Percentiles rank a stretch among this genome's conserved stretches.
Evolutionary conservation across 805 yeast genomes (phyloP).

Genomic region (Kuraishia capsulata): DNA sequence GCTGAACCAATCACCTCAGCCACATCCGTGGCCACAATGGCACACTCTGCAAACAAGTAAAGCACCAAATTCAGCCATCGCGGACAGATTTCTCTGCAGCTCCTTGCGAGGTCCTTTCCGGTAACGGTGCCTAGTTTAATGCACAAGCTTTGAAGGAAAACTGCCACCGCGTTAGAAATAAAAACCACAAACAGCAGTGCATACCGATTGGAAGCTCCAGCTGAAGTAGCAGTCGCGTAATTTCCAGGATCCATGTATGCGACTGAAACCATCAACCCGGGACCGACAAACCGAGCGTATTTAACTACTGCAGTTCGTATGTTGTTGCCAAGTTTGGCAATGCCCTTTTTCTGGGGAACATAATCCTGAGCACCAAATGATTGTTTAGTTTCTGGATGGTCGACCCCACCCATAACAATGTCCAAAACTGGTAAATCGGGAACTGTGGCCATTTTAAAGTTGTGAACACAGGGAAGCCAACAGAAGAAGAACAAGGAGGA

Average conservation of each 20-base stretch:
- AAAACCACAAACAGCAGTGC: constrained; percentile 33
- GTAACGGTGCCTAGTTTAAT: constrained; percentile 40
- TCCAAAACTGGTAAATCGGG: too few species aligned
- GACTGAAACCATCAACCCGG: constrained; percentile 38
- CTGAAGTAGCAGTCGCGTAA: constrained; percentile 37
- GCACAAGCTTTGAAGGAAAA: constrained; percentile 34
- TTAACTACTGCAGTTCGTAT: too few species aligned
- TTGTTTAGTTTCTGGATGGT: too few species aligned
- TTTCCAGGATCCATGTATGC: constrained; percentile 49
- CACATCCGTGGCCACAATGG: constrained; percentile 42
- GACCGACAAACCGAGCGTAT: constrained; percentile 31
- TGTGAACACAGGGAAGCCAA: too few species aligned
- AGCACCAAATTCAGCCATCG: constrained; percentile 25
- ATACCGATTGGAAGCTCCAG: constrained; percentile 35
- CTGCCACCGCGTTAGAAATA: constrained; percentile 34
- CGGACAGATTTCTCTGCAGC: constrained; percentile 32
- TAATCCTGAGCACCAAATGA: too few species aligned
- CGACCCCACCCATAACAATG: too few species aligned
- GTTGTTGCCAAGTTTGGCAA: too few species aligned
- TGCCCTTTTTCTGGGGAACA: too few species aligned
- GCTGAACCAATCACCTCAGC: constrained; percentile 49
- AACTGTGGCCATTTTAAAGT: too few species aligned
- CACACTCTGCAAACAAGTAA: constrained; percentile 36
- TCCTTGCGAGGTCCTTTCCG: constrained; percentile 36
- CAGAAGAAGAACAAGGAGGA: too few species aligned